Evolutionary conservation across 306 rosid species (phyloP), one percentile per base, ranked within the genome.

Genomic region (Prosopis cineraria): DNA sequence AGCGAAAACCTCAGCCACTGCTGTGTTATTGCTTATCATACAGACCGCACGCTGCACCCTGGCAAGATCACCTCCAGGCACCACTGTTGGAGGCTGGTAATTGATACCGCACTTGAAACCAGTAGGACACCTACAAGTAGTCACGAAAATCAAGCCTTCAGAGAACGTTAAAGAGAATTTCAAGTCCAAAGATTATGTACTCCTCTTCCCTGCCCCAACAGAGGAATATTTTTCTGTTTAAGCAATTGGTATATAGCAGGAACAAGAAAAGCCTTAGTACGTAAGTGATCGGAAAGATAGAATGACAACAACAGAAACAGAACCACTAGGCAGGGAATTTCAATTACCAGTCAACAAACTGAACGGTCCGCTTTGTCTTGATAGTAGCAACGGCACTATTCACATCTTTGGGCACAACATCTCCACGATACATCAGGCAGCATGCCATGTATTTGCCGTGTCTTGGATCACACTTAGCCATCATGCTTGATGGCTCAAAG

Each of bases 71-170:
- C 97, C 97, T 31, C 88, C 97, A 33, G 94, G 97, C 12, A 91
- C 97, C 37, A 88, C 88, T 3, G 90, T 78, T 45, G 94, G 94
- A 16, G 97, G 78, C 80, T 91, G 91, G 76, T 88, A 90, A 86
- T 90, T 91, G 7, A 91, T 91, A 2, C 97, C 97, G 62, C 97
- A 91, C 82, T 91, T 91, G 88, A 91, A 91, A 66, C 97, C 97
- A 68, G 97, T 91, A 36, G 97, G 97, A 70, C 96, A 89, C 96
- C 93, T 91, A 65, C 45, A 69, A 66, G 83, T 29, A 36, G 25
- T 70, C 76, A 71, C 29, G 60, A 66, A 75, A 39, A 36, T 39
- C 19, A 44, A 34, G 14, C 20, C 33, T 14, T 75, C 48, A 50
- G 39, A 72, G 16, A 62, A 48, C 52, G 37, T 37, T 6, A 8